Base-by-base conservation (phyloP, 192 early-diverging fungal genomes). In the Coemansia sp. region DNA sequence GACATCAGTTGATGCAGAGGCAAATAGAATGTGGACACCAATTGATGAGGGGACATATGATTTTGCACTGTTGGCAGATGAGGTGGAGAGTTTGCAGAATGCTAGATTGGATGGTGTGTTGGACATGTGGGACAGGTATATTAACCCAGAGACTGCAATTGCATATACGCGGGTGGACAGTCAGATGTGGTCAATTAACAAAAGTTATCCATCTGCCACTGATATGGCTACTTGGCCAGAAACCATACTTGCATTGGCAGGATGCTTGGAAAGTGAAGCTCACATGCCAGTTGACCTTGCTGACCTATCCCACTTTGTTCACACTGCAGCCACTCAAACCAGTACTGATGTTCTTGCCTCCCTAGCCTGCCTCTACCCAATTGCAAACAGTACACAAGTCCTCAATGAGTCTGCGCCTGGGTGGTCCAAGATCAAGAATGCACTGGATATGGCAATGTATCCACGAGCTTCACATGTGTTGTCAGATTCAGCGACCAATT, bases 161-260 rank as follows among this genome's bases (percentile, higher is more conserved):
- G 17, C 51, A 6, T 74, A 74, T 14, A 74, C 62, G 0, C 72
- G 66, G 5, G 22, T 74, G 1, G 72, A 74, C 21, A 37, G 37
- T 26, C 56, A 57, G 7, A n/a, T 55, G 38, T 68, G 67, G 67
- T 57, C 67, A 3, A 17, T 25, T 17, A 62, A 62, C 35, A 31
- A 26, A 6, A 61, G 54, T 37, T 37, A 25, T 16, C 67, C 67
- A 17, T 19, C 51, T 31, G 59, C 1, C 16, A 53, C 22, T 9
- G 59, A 68, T 6, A n/a, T 52, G 23, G 6, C 14, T 23, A 10
- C 8, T 9, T 52, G 23, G 8, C 11, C 21, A 2, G 50, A 52
- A 52, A 3, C 10, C 19, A 19, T 52, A 0, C 50, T 52, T 19
- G 19, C 21, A 4, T 23, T 52, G 19, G 9, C 9, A 10, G 23